Percentiles rank a stretch among this genome's conserved stretches.
phyloP scores from a whole-genome alignment of 148 eudicot species.

The Rheum nobile region DNA sequence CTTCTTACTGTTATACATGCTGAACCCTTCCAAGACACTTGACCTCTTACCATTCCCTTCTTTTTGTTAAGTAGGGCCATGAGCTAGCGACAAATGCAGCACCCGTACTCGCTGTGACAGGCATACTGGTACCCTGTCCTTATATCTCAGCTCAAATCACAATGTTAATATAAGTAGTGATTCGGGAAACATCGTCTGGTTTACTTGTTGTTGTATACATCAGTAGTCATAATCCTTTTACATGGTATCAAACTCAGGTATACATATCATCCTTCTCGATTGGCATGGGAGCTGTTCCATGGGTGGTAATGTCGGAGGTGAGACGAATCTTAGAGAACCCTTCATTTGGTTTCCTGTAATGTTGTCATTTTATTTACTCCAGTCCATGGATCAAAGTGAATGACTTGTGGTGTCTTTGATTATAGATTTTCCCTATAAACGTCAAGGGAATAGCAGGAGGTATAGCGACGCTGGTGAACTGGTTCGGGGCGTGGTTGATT shows the following conservation, averaged over 20 bases:
- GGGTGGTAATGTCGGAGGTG: constrained; percentile 98
- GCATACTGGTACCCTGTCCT: constrained; percentile 62
- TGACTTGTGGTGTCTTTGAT: background rate
- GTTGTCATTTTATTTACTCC: background rate
- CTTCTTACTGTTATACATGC: background rate
- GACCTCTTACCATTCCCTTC: background rate
- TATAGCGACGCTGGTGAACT: constrained; percentile 83
- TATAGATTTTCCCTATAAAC: constrained; percentile 80
- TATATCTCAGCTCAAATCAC: too few relatives aligned
- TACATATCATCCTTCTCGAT: constrained; percentile 71
- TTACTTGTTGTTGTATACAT: background rate
- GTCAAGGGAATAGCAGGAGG: constrained; percentile 87
- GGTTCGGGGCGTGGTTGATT: constrained; percentile 84
- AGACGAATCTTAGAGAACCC: too few relatives aligned
- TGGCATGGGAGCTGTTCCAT: constrained; percentile 95
- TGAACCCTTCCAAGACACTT: background rate
- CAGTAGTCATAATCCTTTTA: background rate
- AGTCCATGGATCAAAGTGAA: background rate
- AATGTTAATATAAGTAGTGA: too few relatives aligned
- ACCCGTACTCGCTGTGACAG: constrained; percentile 62
- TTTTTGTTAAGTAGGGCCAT: constrained; percentile 26
- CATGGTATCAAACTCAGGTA: constrained; percentile 24
- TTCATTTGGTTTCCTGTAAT: background rate
- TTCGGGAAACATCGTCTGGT: too few relatives aligned
- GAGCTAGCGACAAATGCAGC: constrained; percentile 40